Conservation (phyloP, 2,329 filamentous ascomycete genomes). For the Fusarium secorum region DNA sequence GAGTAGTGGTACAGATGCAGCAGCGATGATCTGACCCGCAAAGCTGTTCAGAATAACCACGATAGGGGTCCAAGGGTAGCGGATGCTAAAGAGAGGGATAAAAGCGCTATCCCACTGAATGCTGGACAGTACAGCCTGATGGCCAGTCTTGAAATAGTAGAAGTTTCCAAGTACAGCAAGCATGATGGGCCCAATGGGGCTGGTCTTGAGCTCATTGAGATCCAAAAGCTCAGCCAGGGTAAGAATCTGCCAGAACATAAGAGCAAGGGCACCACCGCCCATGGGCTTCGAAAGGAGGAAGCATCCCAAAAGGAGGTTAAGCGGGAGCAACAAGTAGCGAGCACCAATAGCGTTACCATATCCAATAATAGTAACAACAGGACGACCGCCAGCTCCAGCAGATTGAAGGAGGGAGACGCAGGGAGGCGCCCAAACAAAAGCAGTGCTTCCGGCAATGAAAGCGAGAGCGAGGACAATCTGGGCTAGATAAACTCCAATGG, state of each 20-base stretch:
- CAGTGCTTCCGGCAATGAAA: slow-evolving; percentile 82
- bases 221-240: slow-evolving; percentile 74
- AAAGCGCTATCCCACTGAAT: slow-evolving; percentile 98
- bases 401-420: slow-evolving; percentile 75
- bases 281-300: slow-evolving; percentile 92
- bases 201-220: slow-evolving; percentile 66
- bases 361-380: slow-evolving; percentile 80
- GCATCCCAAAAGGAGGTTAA: slow-evolving; percentile 79
- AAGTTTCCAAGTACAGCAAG: slow-evolving; percentile 90
- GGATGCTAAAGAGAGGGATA: slow-evolving; percentile 81
- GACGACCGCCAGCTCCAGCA: slow-evolving; percentile 52
- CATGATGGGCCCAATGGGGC: slow-evolving; percentile 82
- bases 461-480: slow-evolving; percentile 82
- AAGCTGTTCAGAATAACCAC: slow-evolving; percentile 87
- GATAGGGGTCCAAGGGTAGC: slow-evolving; percentile 89
- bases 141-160: slow-evolving; percentile 97
- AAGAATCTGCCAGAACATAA: slow-evolving; percentile 89
- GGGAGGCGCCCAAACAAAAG: slow-evolving; percentile 86
- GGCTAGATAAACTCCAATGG: slow-evolving; percentile 77
- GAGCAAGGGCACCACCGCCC: slow-evolving; percentile 82
- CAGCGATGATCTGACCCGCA: slow-evolving; percentile 85
- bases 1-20: slow-evolving; percentile 79
- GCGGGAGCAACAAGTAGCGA: slow-evolving; percentile 83
- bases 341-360: slow-evolving; percentile 94
- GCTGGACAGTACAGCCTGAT: slow-evolving; percentile 84